Evolutionary conservation across 306 rosid genomes (phyloP).

Genomic region (Pyrus betulifolia): DNA sequence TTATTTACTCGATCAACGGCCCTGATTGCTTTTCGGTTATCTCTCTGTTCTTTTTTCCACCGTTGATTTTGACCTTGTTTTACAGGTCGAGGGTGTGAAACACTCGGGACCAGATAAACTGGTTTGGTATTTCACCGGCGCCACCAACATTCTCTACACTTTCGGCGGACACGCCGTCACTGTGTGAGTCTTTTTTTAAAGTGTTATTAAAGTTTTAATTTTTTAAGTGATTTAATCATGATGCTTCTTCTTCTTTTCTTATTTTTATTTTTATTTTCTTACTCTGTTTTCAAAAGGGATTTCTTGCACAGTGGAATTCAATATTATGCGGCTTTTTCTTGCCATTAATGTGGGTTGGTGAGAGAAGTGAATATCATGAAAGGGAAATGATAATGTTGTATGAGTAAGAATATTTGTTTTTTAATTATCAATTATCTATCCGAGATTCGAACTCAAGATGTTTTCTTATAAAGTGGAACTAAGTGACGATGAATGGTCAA

Average conservation of each 20-base stretch:
- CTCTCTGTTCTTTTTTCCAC: not conserved
- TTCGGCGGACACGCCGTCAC: constrained; percentile 99
- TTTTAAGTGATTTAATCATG: not conserved
- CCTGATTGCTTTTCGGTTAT: not conserved
- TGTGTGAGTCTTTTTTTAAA: constrained; percentile 45
- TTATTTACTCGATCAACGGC: not conserved
- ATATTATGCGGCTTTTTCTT: constrained; percentile 40
- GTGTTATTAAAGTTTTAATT: not conserved
- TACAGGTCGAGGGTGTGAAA: constrained; percentile 63
- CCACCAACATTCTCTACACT: constrained; percentile 92
- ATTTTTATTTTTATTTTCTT: not conserved
- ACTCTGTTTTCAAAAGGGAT: not conserved
- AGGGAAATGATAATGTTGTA: not conserved
- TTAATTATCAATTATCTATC: no score
- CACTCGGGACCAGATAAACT: constrained; percentile 72
- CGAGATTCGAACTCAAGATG: not conserved
- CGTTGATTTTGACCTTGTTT: not conserved
- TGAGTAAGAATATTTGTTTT: not conserved
- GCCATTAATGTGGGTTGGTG: constrained; percentile 26
- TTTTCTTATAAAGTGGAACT: not conserved
- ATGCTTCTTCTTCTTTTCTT: not conserved
- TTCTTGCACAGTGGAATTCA: not conserved
- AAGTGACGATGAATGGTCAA: not conserved
- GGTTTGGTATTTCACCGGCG: constrained; percentile 90
- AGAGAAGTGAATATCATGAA: constrained; percentile 33